Conservation (phyloP, 2,329 filamentous ascomycete genomes). For the Curvularia hawaiiensis region DNA sequence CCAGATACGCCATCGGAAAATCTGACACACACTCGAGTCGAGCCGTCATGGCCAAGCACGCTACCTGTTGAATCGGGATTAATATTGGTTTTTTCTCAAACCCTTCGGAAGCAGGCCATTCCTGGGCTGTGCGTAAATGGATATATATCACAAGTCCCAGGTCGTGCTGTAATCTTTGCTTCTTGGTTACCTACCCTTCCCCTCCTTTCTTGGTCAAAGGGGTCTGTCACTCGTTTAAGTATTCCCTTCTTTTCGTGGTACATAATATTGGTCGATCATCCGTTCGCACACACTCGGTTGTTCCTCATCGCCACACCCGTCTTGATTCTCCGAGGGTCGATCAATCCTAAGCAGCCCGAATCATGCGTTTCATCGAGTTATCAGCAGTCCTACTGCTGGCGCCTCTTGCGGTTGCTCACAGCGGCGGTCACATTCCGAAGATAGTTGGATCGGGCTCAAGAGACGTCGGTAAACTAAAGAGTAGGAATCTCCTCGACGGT, state of each 20-base stretch:
- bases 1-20: slow-evolving; percentile 4
- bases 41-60: slow-evolving; percentile 19
- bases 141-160: slow-evolving; percentile 10
- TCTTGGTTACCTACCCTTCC: slow-evolving; percentile 13
- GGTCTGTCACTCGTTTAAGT: slow-evolving; percentile 25
- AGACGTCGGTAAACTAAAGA: slow-evolving; percentile 30
- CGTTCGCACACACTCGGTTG: slow-evolving; percentile 13
- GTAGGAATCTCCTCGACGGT: slow-evolving; percentile 29
- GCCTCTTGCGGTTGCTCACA: slow-evolving; percentile 41
- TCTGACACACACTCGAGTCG: slow-evolving; percentile 16
- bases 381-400: slow-evolving; percentile 34
- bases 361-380: slow-evolving; percentile 42
- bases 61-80: slow-evolving; percentile 8
- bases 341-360: not conserved
- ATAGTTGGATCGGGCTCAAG: slow-evolving; percentile 37
- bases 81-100: slow-evolving; percentile 4
- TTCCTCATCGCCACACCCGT: not conserved
- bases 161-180: slow-evolving; percentile 1
- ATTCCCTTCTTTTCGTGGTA: slow-evolving; percentile 8
- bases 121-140: slow-evolving; percentile 6
- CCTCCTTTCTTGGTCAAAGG: slow-evolving; percentile 15
- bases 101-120: slow-evolving; percentile 8
- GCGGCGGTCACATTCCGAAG: slow-evolving; percentile 36
- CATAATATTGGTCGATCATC: slow-evolving; percentile 12
- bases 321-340: not conserved